Conservation (phyloP, 352 stramenopile genomes). For the Phytophthora multivora region DNA sequence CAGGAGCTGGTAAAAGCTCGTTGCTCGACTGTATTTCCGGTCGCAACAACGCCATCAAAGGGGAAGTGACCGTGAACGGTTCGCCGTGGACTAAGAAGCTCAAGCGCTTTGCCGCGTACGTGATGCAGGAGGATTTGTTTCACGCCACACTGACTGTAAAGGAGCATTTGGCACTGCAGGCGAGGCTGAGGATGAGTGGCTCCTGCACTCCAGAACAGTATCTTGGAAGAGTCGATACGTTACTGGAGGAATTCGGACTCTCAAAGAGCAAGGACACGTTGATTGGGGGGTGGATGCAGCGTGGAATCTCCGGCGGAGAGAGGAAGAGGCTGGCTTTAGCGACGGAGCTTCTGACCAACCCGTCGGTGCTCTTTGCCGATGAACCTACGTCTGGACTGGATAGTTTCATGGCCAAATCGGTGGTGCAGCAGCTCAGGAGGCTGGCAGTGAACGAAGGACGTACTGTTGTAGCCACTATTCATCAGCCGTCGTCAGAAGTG, state of each 20-base stretch:
- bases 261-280: constrained; percentile 50
- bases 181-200: constrained; percentile 68
- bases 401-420: constrained; percentile 59
- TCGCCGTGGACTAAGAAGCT: constrained; percentile 38
- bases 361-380: constrained; percentile 80
- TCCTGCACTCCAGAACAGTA: constrained; percentile 25
- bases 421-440: constrained; percentile 52
- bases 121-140: constrained; percentile 91
- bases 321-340: constrained; percentile 81
- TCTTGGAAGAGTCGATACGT: constrained; percentile 45
- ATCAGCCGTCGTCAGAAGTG: constrained; percentile 73
- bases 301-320: constrained; percentile 78
- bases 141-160: constrained; percentile 84
- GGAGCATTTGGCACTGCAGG: constrained; percentile 86
- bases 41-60: constrained; percentile 77
- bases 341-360: constrained; percentile 77
- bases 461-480: constrained; percentile 87
- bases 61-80: constrained; percentile 72
- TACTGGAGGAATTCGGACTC: constrained; percentile 59
- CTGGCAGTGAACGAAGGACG: constrained; percentile 74
- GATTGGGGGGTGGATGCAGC: constrained; percentile 53
- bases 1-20: constrained; percentile 90
- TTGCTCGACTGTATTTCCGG: constrained; percentile 94
- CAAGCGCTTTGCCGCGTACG: constrained; percentile 54
- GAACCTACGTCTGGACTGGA: constrained; percentile 73